phyloP scores from a whole-genome alignment of 805 yeast genomes.

The Priceomyces carsonii region DNA sequence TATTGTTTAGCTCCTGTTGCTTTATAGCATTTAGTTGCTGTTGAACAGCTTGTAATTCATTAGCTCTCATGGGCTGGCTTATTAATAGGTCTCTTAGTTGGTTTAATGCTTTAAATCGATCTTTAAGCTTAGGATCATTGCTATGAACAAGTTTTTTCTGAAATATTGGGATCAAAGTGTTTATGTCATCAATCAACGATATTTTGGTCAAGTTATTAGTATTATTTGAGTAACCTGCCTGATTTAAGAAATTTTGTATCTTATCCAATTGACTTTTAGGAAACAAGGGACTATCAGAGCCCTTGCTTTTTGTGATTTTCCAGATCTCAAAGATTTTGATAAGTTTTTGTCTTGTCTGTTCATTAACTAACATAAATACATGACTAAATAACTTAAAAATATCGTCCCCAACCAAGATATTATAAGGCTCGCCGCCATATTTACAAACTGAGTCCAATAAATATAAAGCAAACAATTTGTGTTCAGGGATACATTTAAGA shows the following conservation, averaged over 20 bases:
- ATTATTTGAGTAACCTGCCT: conserved; percentile 11
- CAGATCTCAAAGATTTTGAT: conserved; percentile 84
- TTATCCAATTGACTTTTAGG: conserved; percentile 65
- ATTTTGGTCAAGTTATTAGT: conserved; percentile 18
- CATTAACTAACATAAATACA: conserved; percentile 78
- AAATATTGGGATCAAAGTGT: conserved; percentile 43
- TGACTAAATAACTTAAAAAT: conserved; percentile 70
- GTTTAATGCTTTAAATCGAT: conserved; percentile 44
- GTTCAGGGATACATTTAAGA: conserved; percentile 73
- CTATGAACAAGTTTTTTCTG: conserved; percentile 35
- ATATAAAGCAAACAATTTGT: conserved; percentile 82
- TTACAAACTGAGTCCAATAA: conserved; percentile 90
- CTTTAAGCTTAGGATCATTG: conserved; percentile 43
- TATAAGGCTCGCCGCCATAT: conserved; percentile 87
- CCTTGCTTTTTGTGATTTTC: conserved; percentile 65
- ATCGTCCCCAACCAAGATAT: conserved; percentile 70
- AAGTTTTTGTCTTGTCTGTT: conserved; percentile 69
- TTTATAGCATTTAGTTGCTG: conserved; percentile 37
- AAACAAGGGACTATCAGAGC: conserved; percentile 69
- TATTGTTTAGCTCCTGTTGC: conserved; percentile 26
- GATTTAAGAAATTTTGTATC: conserved; percentile 68
- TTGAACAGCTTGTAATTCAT: conserved; percentile 39
- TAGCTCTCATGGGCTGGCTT: conserved; percentile 32
- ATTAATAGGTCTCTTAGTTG: conserved; percentile 44
- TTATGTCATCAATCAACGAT: conserved; percentile 33